Conservation (phyloP, 768 basidiomycete genomes). For the Boletus rex-veris region DNA sequence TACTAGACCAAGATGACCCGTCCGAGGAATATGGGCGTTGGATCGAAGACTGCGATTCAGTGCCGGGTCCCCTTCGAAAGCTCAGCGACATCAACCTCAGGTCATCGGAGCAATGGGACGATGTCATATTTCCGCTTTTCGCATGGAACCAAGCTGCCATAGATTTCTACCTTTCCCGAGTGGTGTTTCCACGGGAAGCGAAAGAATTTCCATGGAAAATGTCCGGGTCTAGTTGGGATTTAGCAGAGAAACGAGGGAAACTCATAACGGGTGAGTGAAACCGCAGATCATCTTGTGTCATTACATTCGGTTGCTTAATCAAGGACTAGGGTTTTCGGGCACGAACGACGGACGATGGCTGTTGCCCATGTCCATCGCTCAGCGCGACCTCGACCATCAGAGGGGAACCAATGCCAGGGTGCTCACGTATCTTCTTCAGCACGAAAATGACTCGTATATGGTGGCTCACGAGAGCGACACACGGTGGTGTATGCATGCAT, state of each 20-base stretch:
- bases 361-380: conserved; percentile 31
- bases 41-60: too few relatives aligned
- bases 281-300: too few relatives aligned
- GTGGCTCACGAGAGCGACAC: neutral
- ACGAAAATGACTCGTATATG: conserved; percentile 15
- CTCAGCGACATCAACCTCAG: too few relatives aligned
- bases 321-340: conserved; percentile 34
- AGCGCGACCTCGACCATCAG: conserved; percentile 24
- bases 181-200: neutral
- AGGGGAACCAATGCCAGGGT: conserved; percentile 41
- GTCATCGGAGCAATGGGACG: too few relatives aligned
- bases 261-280: conserved; percentile 5
- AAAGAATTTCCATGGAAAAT: conserved; percentile 33
- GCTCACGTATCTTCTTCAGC: conserved; percentile 23
- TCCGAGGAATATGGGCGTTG: too few relatives aligned
- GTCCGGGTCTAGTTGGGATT: conserved; percentile 32
- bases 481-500: neutral
- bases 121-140: too few relatives aligned
- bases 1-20: neutral
- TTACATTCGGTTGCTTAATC: neutral
- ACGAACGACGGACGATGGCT: conserved; percentile 38
- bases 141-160: too few relatives aligned
- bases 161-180: too few relatives aligned
- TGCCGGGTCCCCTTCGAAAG: too few relatives aligned
- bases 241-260: conserved; percentile 23